Evolutionary conservation across 2,329 filamentous ascomycete genomes (phyloP), one percentile per base, ranked within the genome.

Genomic region (Venturia effusa): DNA sequence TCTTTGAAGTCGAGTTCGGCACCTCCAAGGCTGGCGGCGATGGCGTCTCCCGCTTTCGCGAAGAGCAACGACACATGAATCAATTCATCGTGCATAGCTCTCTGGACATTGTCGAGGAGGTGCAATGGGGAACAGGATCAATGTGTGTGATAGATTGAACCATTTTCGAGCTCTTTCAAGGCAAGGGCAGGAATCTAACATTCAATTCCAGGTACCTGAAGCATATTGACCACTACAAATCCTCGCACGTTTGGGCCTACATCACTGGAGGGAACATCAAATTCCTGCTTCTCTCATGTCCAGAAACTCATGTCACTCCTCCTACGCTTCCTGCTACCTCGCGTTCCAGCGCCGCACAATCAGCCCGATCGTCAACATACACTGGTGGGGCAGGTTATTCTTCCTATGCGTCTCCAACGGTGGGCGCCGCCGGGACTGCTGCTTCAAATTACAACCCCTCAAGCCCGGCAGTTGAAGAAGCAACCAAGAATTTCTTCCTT

Each of bases 1-100:
- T 99, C 69, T 99, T 97, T 79, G 93, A 96, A 78, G 86, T 95
- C 77, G 92, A 96, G 74, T 99, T 99, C 75, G 94, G 94, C 71
- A 97, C 93, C 45, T 96, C 91, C 48, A 97, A 97, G 77, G 88
- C 92, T 70, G 92, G 93, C 78, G 93, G 93, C 74, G 94, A 97
- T 80, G 94, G 94, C 70, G 82, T 92, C 74, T 84, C 93, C 66
- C 89, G 90, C 72, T 97, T 97, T 81, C 85, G 84, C 65, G 90
- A 96, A 68, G 88, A 95, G 71, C 89, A 93, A 63, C 87, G 90
- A 67, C 90, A 96, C 75, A 88, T 97, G 82, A 97, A 97, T 79
- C 94, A 97, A 76, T 97, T 99, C 79, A 91, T 97, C 73, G 86
- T 96, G 39, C 93, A 99, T 79, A 92, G 90, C 69, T 90, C 90